Percentiles rank a stretch among this genome's conserved stretches.
Conservation (phyloP, 768 basidiomycete species). For the Rhizopogon salebrosus region DNA sequence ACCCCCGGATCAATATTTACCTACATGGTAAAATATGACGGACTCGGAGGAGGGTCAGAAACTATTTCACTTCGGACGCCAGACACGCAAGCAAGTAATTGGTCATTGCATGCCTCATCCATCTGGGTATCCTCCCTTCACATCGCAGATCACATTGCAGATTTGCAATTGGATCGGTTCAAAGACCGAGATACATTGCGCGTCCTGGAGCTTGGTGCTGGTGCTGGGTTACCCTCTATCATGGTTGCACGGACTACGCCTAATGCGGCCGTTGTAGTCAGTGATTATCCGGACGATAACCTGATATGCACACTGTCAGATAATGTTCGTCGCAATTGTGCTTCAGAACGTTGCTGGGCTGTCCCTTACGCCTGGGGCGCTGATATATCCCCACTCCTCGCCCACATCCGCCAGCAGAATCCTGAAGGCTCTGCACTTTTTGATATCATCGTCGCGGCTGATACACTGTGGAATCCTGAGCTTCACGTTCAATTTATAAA, state of each 20-base stretch:
- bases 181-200: conserved; percentile 18
- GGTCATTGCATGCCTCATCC: conserved; percentile 73
- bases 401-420: neutral
- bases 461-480: conserved; percentile 74
- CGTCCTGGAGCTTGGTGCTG: conserved; percentile 72
- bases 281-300: conserved; percentile 67
- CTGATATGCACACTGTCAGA: conserved; percentile 53
- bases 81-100: conserved; percentile 63
- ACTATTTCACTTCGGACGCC: conserved; percentile 36
- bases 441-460: conserved; percentile 67
- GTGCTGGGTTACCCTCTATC: conserved; percentile 71
- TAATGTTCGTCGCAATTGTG: conserved; percentile 51
- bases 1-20: conserved; percentile 49
- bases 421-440: conserved; percentile 31
- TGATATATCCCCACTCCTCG: conserved; percentile 28
- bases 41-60: conserved; percentile 4
- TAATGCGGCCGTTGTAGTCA: conserved; percentile 41
- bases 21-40: conserved; percentile 26
- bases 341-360: conserved; percentile 41
- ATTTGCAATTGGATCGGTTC: conserved; percentile 34
- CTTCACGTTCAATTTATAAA: conserved; percentile 49
- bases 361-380: conserved; percentile 65
- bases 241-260: conserved; percentile 48
- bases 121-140: conserved; percentile 70
- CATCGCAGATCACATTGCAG: conserved; percentile 58